Base-by-base conservation (phyloP, 2,329 filamentous ascomycete genomes). In the Neofusicoccum umdonicola region DNA sequence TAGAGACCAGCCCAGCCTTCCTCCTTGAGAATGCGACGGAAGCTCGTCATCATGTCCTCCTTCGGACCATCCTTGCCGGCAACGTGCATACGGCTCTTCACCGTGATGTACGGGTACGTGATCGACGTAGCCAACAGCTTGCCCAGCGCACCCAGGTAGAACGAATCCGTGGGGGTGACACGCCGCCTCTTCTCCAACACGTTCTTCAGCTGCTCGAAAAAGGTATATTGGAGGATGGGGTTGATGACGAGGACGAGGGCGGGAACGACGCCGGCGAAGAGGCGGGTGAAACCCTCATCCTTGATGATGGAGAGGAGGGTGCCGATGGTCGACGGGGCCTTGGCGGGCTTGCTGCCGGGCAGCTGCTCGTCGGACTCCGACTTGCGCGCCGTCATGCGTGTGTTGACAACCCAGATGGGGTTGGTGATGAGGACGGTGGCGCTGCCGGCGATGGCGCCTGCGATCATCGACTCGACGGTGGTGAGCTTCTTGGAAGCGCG, bases 331-430 rank as follows among this genome's bases (percentile, higher is more conserved):
- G 88, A 89, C 17, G 89, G 89, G 27, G 84, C 77, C 75, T 85
- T 88, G 66, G 81, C 78, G 5, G 77, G 76, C 66, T 77, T 76
- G 3, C 80, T 69, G 67, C 76, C 77, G 1, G 79, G 78, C 4
- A 80, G 74, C 31, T 72, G 69, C 57, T 80, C 77, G 12, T 75
- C 71, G 27, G 78, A 76, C 54, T 83, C 81, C n/a, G 87, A 86
- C 80, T 90, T 90, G 72, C 92, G 88, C 57, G 95, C 94, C 22
- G 95, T 99, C 90, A 99, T 96, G 74, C 95, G 90, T 63, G 95
- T 99, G 84, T 99, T 99, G 77, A 99, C 84, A 60, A 99, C 95
- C 95, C 95, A 99, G 80, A 99, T 99, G 52, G 95, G 95, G 83
- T 99, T 99, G 67, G 95, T 99, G 73, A 97, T 85, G 73, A 99